Conservation (phyloP, 2,329 filamentous ascomycete genomes). For the Alternaria gaisen region DNA sequence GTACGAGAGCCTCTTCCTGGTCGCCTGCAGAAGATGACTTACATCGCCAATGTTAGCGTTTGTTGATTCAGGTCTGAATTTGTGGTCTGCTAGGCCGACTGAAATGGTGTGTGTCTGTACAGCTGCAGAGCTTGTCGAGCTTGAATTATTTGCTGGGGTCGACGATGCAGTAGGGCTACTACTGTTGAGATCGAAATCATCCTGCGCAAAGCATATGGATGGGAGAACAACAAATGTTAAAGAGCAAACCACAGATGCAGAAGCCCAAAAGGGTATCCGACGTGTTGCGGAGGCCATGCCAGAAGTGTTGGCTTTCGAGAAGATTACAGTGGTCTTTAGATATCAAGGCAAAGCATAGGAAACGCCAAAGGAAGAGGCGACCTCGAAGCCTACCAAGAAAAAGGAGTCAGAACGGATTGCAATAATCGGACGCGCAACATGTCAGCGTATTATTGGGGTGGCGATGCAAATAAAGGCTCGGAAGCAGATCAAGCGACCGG, state of each 20-base stretch:
- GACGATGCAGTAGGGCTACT: constrained; percentile 4
- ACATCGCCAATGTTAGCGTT: constrained; percentile 51
- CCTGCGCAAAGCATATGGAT: constrained; percentile 20
- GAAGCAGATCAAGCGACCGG: constrained; percentile 1
- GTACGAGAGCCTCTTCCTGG: neutral
- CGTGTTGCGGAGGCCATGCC: neutral
- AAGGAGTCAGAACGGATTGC: neutral
- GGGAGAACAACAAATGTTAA: neutral
- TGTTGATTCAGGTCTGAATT: constrained; percentile 52
- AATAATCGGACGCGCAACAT: neutral
- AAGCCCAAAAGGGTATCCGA: neutral
- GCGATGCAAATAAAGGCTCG: constrained; percentile 15
- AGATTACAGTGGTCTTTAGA: neutral
- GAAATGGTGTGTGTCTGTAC: constrained; percentile 44
- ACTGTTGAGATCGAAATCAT: neutral
- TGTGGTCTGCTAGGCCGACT: constrained; percentile 51
- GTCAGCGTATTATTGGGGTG: constrained; percentile 5
- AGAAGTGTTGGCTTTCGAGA: neutral
- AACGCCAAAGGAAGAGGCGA: constrained; percentile 1
- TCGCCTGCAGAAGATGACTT: constrained; percentile 8
- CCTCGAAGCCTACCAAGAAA: constrained; percentile 12
- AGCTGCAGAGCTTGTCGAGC: constrained; percentile 24
- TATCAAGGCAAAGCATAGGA: neutral
- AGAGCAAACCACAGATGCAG: neutral
- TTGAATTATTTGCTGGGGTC: constrained; percentile 12